Conservation (phyloP, 148 eudicot species). For the Fallopia convolvulus region DNA sequence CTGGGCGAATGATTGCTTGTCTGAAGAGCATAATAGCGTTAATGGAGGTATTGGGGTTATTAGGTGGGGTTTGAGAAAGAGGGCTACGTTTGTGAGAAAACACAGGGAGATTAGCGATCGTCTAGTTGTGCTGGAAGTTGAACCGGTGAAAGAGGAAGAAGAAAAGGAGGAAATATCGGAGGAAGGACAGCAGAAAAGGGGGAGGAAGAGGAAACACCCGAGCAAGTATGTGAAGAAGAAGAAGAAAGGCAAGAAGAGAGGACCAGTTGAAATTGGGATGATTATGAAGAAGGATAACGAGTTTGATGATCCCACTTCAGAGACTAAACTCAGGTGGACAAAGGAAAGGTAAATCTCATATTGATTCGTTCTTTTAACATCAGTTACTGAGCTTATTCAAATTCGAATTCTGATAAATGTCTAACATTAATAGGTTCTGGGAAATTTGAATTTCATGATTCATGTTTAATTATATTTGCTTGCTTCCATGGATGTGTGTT, state of each 20-base stretch:
- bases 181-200: conserved; percentile 14
- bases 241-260: conserved; percentile 26
- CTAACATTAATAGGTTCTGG: background rate
- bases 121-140: background rate
- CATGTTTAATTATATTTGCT: background rate
- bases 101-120: conserved; percentile 14
- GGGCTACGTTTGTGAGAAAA: conserved; percentile 38
- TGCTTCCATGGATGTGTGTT: background rate
- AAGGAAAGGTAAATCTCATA: conserved; percentile 44
- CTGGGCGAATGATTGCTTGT: conserved; percentile 32
- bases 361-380: background rate
- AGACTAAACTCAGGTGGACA: conserved; percentile 57
- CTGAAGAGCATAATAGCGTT: conserved; percentile 9
- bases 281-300: conserved; percentile 21
- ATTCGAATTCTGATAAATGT: background rate
- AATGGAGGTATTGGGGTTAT: conserved; percentile 20
- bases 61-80: conserved; percentile 51
- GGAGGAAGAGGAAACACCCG: conserved; percentile 16
- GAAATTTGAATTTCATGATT: background rate
- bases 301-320: conserved; percentile 23
- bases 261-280: conserved; percentile 23
- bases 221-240: conserved; percentile 22
- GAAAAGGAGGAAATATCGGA: conserved; percentile 18
- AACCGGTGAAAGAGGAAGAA: conserved; percentile 12
- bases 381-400: background rate